These are phyloP conservation scores for Puccinia horiana DNA, from an alignment of 1,284 basidiomycete species.

Conservation along the genomic window DNA sequence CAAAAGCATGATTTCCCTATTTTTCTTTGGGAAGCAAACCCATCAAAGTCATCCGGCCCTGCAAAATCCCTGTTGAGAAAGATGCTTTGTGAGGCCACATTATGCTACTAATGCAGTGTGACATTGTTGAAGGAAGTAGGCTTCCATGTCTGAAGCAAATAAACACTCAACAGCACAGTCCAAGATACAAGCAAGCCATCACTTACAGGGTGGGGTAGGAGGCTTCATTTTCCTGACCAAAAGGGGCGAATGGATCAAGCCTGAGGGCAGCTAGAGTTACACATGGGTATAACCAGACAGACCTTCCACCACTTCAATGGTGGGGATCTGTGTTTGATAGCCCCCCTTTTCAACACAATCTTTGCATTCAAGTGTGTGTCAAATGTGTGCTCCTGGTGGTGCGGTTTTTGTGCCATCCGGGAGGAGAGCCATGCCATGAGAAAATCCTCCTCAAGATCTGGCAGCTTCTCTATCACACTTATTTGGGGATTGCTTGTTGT, in stretches of 20 bases:
- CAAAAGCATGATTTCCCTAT: no score
- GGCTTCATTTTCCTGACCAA: no score
- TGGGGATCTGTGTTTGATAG: background rate
- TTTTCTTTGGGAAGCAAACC: no score
- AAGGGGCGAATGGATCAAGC: no score
- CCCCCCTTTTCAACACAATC: background rate
- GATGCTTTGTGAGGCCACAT: background rate
- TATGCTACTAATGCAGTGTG: background rate
- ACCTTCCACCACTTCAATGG: background rate
- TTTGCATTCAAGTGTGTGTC: background rate
- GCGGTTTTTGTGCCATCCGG: background rate
- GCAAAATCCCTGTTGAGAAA: no score
- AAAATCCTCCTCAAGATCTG: no score
- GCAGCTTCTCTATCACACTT: background rate
- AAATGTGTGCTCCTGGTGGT: background rate
- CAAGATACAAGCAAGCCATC: background rate
- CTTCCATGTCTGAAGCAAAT: background rate
- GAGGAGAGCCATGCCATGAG: background rate
- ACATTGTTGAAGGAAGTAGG: background rate
- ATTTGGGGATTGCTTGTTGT: background rate
- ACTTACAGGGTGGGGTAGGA: background rate
- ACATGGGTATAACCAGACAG: background rate
- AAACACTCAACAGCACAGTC: background rate
- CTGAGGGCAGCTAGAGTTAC: background rate
- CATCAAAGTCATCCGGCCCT: no score